These are phyloP conservation scores for Colletotrichum karsti DNA, from an alignment of 2,329 filamentous ascomycete species.

Conservation along the genomic window DNA sequence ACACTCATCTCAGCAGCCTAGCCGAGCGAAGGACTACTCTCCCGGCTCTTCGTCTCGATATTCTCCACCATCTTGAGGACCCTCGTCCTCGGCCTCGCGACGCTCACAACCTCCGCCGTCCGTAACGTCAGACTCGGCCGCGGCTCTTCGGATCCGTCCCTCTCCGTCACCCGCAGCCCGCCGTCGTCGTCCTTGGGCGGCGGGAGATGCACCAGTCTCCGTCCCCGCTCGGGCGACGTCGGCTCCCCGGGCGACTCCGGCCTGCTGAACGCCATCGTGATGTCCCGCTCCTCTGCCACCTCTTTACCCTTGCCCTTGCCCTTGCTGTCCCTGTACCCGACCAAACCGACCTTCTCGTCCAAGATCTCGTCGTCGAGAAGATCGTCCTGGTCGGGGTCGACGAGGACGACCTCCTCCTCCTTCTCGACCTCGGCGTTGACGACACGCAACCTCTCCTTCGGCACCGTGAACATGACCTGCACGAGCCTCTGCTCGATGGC, in stretches of 20 bases:
- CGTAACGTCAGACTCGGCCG: conserved; percentile 45
- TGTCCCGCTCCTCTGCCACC: not conserved
- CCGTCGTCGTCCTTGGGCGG: conserved; percentile 21
- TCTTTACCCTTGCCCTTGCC: conserved; percentile 26
- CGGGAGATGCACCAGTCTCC: conserved; percentile 26
- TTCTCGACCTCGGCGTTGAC: conserved; percentile 77
- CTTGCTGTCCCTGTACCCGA: conserved; percentile 8
- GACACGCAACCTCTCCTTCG: conserved; percentile 85
- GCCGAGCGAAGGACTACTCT: conserved; percentile 42
- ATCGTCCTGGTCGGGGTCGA: conserved; percentile 46
- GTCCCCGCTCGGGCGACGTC: conserved; percentile 18
- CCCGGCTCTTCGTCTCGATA: conserved; percentile 57
- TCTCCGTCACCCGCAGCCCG: not conserved
- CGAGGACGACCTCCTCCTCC: conserved; percentile 50
- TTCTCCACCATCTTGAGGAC: conserved; percentile 66
- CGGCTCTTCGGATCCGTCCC: conserved; percentile 34
- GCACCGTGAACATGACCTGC: conserved; percentile 93
- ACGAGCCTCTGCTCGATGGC: conserved; percentile 77
- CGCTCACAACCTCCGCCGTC: conserved; percentile 56
- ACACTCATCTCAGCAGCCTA: not conserved
- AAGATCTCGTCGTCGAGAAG: not conserved
- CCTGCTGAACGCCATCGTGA: conserved; percentile 2
- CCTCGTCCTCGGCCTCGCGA: conserved; percentile 51
- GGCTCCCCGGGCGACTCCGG: conserved; percentile 17
- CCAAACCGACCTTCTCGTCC: not conserved